Evolutionary conservation across 1,139 yeast species (phyloP), one percentile per base, ranked within the genome.

Genomic region (Taphrina flavorubra): DNA sequence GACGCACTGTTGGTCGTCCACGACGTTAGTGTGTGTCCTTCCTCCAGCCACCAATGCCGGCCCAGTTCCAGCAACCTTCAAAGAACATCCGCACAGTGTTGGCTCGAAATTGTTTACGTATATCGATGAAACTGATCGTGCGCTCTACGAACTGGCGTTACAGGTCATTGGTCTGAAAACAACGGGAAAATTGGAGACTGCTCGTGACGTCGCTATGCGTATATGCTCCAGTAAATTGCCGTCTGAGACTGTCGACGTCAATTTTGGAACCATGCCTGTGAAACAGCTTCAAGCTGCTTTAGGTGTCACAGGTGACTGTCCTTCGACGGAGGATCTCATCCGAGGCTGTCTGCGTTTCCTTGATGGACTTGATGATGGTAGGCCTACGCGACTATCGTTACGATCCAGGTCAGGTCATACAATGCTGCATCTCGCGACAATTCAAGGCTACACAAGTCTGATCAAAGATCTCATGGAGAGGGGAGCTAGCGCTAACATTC

Each of bases 1-100:
- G 0, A 91, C 97, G 1, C 97, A 92, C 76, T 92, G 96, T 78
- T 94, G 98, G 98, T 90, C 96, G 61, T 96, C 90, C 58, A 85
- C 95, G 3, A 94, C 99, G 0, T 89, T 94, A 71, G 97, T 94
- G 1, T 91, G 97, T 0, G 92, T 90, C 74, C 81, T 92, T 65
- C 99, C 99, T 3, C 97, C 98, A 1, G 90, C 97, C 0, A 79
- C 88, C 4, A 85, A 83, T 68, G 88, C 97, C 0, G 98, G 98
- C 0, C 97, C 94, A 73, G 99, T 94, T 2, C 82, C 90, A 71
- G 97, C 94, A 1, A 85, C 92, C 37, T 88, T 94, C 75, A 87
- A 86, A 61, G 86, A 86, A 72, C 76, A 77, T 64, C 74, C 73
- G 36, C 25, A 53, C 37, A 63, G 58, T 51, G 70, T 65, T 65